Evolutionary conservation across 768 basidiomycete genomes (phyloP), one percentile per base, ranked within the genome.

Genomic region (Tulasnella sp.): DNA sequence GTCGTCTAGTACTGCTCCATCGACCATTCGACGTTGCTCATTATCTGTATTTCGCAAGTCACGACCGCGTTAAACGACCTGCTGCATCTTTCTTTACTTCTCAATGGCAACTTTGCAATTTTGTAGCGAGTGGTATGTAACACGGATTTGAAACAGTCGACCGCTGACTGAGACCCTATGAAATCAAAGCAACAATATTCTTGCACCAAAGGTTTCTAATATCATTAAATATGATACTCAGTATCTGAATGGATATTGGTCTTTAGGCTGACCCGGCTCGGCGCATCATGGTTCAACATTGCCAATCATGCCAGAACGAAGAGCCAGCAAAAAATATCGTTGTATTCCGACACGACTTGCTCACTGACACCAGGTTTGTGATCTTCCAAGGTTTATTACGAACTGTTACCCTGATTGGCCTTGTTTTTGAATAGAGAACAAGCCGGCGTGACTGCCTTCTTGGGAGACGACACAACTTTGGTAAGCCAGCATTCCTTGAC

Each of bases 311-410:
- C 80, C 80, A 83, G 1, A 93, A 91, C 79, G 89, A 92, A 75
- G 94, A 97, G 81, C 86, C 88, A 74, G 88, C 89, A 32, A 89
- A 91, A 22, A 94, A 94, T 79, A 88, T 89, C 76, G 93, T 92
- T 77, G 95, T 98, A 19, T 98, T 97, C 78, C 84, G 89, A 78
- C 96, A 98, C 73, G 96, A 98, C 81, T 81, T 98, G 81, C 81
- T 97, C 76, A 96, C 92, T 0, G 90, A 95, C 40, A 94, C 95
- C 72, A 95, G 93, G 96, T 96, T 77, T 76, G 83, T 62, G 59
- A 35, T 32, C 11, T 35, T 67, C 64, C 67, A 34, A 32, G 41
- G 44, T 32, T 69, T 35, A 34, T 73, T 73, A 39, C 22, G 35
- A n/a, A 34, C 11, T 26, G 39, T 26, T 26, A 9, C 35, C 14